A percentile compares a stretch with the other conserved stretches of the same genome.
Conservation (phyloP, 495 filamentous ascomycete species). For the Aspergillus saccharolyticus region DNA sequence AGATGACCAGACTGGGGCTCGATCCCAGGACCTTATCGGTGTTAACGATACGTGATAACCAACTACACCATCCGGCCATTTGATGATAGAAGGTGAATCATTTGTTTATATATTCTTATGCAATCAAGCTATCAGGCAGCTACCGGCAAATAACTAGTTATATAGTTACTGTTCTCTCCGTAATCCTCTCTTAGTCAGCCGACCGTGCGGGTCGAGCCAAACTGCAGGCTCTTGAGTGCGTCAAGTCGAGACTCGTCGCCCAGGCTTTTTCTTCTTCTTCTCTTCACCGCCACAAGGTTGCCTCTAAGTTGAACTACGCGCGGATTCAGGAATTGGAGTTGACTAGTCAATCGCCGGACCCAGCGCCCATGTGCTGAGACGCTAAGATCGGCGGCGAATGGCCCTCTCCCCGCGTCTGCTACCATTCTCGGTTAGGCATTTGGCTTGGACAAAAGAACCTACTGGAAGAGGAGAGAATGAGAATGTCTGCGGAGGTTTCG, state of each 20-base stretch:
- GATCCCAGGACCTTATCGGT: conserved; percentile 8
- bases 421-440: neutral
- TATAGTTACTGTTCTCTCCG: no score
- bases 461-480: neutral
- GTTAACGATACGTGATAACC: conserved; percentile 8
- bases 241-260: neutral
- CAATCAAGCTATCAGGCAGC: no score
- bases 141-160: no score
- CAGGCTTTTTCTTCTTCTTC: neutral
- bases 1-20: conserved; percentile 6
- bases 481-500: no score
- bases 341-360: neutral
- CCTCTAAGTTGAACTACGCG: neutral
- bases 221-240: no score
- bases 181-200: no score
- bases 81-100: neutral
- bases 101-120: no score
- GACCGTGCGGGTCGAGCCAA: no score
- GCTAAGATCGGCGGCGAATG: neutral
- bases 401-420: neutral
- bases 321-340: neutral
- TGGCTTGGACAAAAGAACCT: no score
- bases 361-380: neutral
- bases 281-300: neutral
- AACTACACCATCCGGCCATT: conserved; percentile 5